A percentile compares a stretch with the other conserved stretches of the same genome.
These are phyloP conservation scores for Bipolaris sorokiniana DNA, from an alignment of 2,329 filamentous ascomycete species.

Conservation along the genomic window DNA sequence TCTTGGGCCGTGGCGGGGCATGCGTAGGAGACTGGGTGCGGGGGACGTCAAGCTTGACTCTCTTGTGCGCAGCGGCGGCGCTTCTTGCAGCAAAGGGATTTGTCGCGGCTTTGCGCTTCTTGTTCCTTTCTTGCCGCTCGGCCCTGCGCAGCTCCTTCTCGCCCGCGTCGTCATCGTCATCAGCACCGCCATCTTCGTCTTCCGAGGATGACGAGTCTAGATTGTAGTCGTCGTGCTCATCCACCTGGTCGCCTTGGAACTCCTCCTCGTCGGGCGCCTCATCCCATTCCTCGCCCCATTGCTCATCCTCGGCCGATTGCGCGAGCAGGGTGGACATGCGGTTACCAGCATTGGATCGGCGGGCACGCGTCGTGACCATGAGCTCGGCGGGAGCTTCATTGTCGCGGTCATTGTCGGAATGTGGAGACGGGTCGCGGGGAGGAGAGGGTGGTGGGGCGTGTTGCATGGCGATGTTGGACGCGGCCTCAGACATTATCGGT, in stretches of 20 bases:
- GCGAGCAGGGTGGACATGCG: constrained; percentile 50
- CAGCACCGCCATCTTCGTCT: constrained; percentile 69
- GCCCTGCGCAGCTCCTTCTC: constrained; percentile 84
- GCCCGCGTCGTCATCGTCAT: constrained; percentile 82
- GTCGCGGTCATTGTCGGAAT: constrained; percentile 36
- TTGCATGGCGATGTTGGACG: constrained; percentile 20
- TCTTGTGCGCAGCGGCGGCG: constrained; percentile 49
- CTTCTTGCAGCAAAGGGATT: constrained; percentile 47
- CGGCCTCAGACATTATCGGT: constrained; percentile 22
- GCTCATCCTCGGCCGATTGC: constrained; percentile 41
- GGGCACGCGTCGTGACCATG: constrained; percentile 48
- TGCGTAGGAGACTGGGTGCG: constrained; percentile 53
- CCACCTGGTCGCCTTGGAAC: constrained; percentile 57
- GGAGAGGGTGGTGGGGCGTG: constrained; percentile 19
- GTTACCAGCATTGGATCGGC: constrained; percentile 51
- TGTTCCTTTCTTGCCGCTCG: constrained; percentile 67
- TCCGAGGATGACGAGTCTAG: constrained; percentile 82
- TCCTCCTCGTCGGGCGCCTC: constrained; percentile 67
- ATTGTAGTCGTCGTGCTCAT: constrained; percentile 72
- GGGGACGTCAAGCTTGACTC: constrained; percentile 48
- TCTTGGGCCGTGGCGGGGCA: constrained; percentile 60
- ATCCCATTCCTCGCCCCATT: constrained; percentile 63
- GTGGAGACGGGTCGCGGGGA: constrained; percentile 16
- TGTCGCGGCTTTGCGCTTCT: constrained; percentile 80
- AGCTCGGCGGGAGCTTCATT: constrained; percentile 40